A percentile compares a stretch with the other conserved stretches of the same genome.
Conservation (phyloP, 169 alveolate genomes). For the Perkinsus olseni region DNA sequence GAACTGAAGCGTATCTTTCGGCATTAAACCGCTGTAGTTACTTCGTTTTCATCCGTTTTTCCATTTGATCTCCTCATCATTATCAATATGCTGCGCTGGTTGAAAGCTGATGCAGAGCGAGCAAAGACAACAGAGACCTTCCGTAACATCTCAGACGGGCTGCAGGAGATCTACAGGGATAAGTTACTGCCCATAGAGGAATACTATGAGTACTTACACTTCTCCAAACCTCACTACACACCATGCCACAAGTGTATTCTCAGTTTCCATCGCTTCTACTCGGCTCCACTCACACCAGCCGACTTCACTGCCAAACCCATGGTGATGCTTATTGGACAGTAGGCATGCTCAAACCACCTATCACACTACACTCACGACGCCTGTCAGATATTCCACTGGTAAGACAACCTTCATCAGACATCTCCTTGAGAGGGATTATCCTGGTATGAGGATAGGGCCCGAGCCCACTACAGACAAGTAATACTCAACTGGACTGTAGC, state of each 20-base stretch:
- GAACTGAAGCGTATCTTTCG: too few species aligned
- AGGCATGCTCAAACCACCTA: too few species aligned
- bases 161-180: slow-evolving; percentile 19
- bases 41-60: too few species aligned
- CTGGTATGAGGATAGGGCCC: slow-evolving; percentile 63
- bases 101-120: neutral
- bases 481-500: too few species aligned
- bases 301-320: slow-evolving; percentile 55
- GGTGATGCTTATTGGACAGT: slow-evolving; percentile 54
- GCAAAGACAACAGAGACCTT: neutral
- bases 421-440: slow-evolving; percentile 22
- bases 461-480: slow-evolving; percentile 63
- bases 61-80: too few species aligned
- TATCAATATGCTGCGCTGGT: neutral
- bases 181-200: slow-evolving; percentile 38
- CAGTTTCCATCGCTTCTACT: slow-evolving; percentile 40
- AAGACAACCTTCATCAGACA: slow-evolving; percentile 32
- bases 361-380: too few species aligned
- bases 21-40: too few species aligned
- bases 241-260: slow-evolving; percentile 40
- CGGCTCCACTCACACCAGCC: slow-evolving; percentile 47
- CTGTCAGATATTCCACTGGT: slow-evolving; percentile 40
- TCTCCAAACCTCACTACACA: slow-evolving; percentile 42
- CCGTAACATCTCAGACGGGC: neutral
- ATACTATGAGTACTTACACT: slow-evolving; percentile 39